Conservation (phyloP, 768 basidiomycete species). For the Lactarius vividus region DNA sequence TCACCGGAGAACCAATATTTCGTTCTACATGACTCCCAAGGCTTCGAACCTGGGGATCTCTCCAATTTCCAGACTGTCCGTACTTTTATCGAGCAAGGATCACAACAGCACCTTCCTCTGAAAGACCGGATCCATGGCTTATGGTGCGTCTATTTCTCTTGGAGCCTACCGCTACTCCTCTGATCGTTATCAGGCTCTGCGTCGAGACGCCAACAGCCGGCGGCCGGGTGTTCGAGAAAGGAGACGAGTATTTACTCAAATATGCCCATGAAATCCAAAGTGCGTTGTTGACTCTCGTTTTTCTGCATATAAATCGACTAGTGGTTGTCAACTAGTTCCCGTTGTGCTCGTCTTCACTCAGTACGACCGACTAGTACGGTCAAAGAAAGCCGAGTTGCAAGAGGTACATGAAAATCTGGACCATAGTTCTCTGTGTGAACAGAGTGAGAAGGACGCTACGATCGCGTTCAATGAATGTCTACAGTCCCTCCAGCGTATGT, state of each 20-base stretch:
- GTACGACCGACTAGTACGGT: background rate
- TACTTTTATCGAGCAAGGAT: background rate
- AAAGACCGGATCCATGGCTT: background rate
- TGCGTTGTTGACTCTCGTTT: background rate
- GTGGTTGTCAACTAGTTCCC: background rate
- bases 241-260: background rate
- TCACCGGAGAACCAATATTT: background rate
- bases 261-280: background rate
- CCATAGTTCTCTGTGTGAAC: background rate
- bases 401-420: background rate
- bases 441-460: background rate
- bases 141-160: background rate
- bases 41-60: background rate
- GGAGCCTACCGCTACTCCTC: too few species aligned
- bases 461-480: background rate
- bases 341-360: background rate
- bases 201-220: background rate
- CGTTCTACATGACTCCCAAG: background rate
- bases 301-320: background rate
- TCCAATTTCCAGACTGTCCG: background rate
- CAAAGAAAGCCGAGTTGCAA: background rate
- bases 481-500: background rate
- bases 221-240: background rate
- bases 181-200: background rate
- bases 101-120: background rate